Evolutionary conservation across 2,329 filamentous ascomycete genomes (phyloP), one percentile per base, ranked within the genome.

Genomic region (Phaeosphaeriaceae sp.): DNA sequence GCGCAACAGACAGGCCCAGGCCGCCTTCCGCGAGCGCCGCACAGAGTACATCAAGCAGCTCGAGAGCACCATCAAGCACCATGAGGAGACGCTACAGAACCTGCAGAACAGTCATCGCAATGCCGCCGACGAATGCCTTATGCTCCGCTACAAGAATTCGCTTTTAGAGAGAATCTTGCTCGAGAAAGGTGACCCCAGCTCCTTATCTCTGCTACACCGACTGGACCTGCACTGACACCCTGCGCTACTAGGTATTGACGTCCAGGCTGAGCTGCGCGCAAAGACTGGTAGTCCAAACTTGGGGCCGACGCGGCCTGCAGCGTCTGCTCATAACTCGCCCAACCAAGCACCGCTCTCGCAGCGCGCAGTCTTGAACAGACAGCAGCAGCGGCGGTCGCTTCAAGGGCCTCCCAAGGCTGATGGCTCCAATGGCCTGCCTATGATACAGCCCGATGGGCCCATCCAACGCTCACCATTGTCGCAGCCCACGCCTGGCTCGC

Each of bases 41-140:
- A 98, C 94, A 54, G 95, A 99, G 83, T 99, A 99, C 79, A 99
- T 99, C 82, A 98, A 98, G 82, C 95, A 99, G 79, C 86, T 99
- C 24, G 95, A 99, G 81, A 92, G 94, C 70, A 96, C 93, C 55
- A 98, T 99, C 79, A 94, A 95, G 74, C 91, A 95, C 69, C 94
- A 98, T 84, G 95, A 99, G 80, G 92, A 96, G 71, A 94, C 92
- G 70, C 84, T 98, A 56, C 91, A 96, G 70, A 96, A 89, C 72
- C 85, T 99, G 59, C 95, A 98, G 80, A 91, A 94, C 73, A 96
- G 93, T 66, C 95, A 98, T 76, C 91, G 95, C 70, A 93, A 88
- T 72, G 95, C 95, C 57, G 93, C 94, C 57, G 95, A 98, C 78
- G 95, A 98, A 80, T 98, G 95, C 77, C 81, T 98, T 73, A 98